Evolutionary conservation across 2,329 filamentous ascomycete genomes (phyloP).

Genomic region (Cytospora paraplurivora): DNA sequence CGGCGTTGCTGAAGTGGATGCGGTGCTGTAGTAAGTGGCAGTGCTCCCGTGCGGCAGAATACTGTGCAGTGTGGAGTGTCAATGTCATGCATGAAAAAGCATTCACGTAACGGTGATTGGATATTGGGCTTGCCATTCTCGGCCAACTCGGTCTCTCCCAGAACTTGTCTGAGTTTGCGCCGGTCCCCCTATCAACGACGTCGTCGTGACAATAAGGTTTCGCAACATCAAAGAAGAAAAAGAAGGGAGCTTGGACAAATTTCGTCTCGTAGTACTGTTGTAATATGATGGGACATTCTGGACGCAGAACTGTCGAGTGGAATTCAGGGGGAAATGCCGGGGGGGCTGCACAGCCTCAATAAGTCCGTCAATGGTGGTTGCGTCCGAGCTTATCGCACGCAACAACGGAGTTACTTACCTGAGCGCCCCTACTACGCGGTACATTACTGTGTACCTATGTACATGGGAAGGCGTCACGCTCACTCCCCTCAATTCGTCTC

Average conservation of each 20-base stretch:
- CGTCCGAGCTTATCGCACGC: not conserved
- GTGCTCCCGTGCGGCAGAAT: conserved; percentile 1
- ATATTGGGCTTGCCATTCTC: conserved; percentile 6
- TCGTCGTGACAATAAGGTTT: conserved; percentile 7
- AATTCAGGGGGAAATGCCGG: conserved; percentile 18
- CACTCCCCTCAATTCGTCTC: conserved; percentile 16
- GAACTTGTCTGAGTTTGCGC: conserved; percentile 16
- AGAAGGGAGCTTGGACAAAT: not conserved
- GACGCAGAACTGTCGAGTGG: conserved; percentile 21
- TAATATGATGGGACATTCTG: conserved; percentile 11
- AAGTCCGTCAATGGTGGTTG: conserved; percentile 9
- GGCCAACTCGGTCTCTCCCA: not conserved
- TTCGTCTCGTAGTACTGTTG: conserved; percentile 1
- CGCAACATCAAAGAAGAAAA: conserved; percentile 12
- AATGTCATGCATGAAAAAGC: conserved; percentile 27
- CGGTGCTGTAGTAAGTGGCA: not conserved
- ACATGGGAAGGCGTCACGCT: conserved; percentile 21
- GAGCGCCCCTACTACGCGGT: conserved; percentile 5
- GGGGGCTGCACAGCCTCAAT: conserved; percentile 28
- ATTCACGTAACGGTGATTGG: conserved; percentile 22
- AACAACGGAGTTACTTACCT: not conserved
- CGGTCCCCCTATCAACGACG: conserved; percentile 8
- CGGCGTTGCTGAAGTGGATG: not conserved
- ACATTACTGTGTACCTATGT: conserved; percentile 14
- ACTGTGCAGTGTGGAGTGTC: conserved; percentile 23